Evolutionary conservation across 2,329 filamentous ascomycete genomes (phyloP).

Genomic region (Exophiala phaeomuriformis): DNA sequence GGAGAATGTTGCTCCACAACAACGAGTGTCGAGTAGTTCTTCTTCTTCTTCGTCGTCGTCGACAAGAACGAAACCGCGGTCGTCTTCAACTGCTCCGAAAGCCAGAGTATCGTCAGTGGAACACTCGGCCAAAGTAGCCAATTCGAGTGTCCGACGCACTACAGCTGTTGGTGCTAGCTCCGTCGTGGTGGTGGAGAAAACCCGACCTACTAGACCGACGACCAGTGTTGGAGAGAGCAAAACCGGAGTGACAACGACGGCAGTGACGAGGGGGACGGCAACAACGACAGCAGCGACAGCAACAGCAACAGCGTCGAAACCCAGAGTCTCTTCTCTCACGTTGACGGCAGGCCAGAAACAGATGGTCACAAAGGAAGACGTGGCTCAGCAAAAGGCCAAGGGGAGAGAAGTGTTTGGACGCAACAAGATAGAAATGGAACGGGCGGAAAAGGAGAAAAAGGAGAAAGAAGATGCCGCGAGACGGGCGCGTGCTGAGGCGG

Average conservation of each 20-base stretch:
- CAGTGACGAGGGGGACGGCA: too few species aligned
- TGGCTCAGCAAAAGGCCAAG: conserved; percentile 26
- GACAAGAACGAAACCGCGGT: conserved; percentile 8
- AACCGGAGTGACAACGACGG: too few species aligned
- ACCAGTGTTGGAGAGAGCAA: too few species aligned
- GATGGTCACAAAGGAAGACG: conserved; percentile 21
- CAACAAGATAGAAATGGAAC: conserved; percentile 24
- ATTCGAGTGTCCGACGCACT: conserved; percentile 19
- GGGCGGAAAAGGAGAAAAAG: conserved; percentile 28
- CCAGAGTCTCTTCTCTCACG: conserved; percentile 18
- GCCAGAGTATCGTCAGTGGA: conserved; percentile 1
- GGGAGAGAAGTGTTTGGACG: conserved; percentile 30
- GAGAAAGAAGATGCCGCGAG: conserved; percentile 32
- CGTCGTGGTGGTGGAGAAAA: too few species aligned
- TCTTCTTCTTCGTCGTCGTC: not conserved
- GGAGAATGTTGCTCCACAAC: conserved; percentile 23
- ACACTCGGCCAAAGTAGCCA: conserved; percentile 4
- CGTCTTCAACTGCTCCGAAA: conserved; percentile 8
- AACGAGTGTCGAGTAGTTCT: not conserved
- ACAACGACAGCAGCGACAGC: not conserved
- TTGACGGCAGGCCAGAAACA: conserved; percentile 18
- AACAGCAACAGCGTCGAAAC: conserved; percentile 9
- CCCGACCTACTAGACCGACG: too few species aligned
- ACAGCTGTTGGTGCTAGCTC: conserved; percentile 1
- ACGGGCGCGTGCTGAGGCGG: conserved; percentile 32